Percentiles rank a stretch among this genome's conserved stretches.
Conservation (phyloP, 2,329 filamentous ascomycete genomes). For the Fusarium musae region DNA sequence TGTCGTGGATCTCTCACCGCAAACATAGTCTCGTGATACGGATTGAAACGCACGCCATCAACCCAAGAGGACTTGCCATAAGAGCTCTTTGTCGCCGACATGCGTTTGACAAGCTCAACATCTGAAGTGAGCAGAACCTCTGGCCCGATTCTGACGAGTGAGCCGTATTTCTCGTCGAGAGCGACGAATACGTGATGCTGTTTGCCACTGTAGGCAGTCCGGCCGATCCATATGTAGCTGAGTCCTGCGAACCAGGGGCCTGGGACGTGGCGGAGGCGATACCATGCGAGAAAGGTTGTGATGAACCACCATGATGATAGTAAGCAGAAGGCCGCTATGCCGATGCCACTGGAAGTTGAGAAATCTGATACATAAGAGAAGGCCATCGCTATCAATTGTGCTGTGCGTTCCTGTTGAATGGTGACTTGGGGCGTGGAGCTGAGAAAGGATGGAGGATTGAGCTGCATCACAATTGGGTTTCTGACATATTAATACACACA, state of each 20-base stretch:
- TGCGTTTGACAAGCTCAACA: background rate
- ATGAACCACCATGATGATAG: background rate
- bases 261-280: background rate
- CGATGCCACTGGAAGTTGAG: rapidly evolving
- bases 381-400: too few species aligned
- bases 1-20: background rate
- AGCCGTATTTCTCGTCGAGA: background rate
- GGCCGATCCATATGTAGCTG: slow-evolving; percentile 4
- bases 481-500: background rate
- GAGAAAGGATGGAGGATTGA: too few species aligned
- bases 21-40: background rate
- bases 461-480: rapidly evolving
- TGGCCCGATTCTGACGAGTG: background rate
- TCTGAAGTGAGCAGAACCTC: background rate
- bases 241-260: background rate
- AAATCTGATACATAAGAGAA: rapidly evolving
- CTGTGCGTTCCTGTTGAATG: too few species aligned
- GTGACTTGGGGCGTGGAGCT: background rate
- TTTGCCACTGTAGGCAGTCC: background rate
- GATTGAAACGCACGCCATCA: background rate
- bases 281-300: background rate
- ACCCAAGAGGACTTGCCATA: background rate
- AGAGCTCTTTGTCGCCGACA: background rate
- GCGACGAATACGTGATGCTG: background rate
- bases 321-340: rapidly evolving